A percentile compares a stretch with the other conserved stretches of the same genome.
phyloP scores from a whole-genome alignment of 164 flowering plant genomes.

The Platanus orientalis region DNA sequence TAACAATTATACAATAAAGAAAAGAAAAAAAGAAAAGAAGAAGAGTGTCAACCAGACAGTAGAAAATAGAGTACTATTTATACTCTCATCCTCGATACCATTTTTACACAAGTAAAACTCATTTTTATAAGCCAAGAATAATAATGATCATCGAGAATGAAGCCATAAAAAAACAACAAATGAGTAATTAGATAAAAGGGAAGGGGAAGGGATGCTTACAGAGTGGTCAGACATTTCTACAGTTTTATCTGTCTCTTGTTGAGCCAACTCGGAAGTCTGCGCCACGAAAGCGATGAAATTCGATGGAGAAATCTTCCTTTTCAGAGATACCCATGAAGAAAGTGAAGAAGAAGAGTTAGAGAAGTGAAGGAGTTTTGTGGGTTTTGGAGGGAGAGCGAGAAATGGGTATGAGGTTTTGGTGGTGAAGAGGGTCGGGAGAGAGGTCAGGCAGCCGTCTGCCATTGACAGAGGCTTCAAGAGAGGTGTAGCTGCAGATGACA shows the following conservation, averaged over 20 bases:
- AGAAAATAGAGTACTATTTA: too few relatives aligned
- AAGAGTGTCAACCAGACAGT: too few relatives aligned
- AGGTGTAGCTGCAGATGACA: constrained; percentile 15
- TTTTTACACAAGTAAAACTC: too few relatives aligned
- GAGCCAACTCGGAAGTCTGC: constrained; percentile 45
- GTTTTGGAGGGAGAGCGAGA: constrained; percentile 30
- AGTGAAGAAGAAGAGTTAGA: constrained; percentile 12
- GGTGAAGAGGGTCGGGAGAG: constrained; percentile 15
- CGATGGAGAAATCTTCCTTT: constrained; percentile 17
- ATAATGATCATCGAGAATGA: too few relatives aligned
- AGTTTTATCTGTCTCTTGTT: constrained; percentile 60
- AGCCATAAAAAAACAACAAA: too few relatives aligned
- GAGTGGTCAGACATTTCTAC: constrained; percentile 59
- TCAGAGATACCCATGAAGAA: constrained; percentile 22
- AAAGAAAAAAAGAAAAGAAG: too few relatives aligned
- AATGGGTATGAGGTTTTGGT: constrained; percentile 17
- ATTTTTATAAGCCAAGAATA: too few relatives aligned
- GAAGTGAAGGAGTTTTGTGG: constrained; percentile 14
- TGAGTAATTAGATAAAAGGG: too few relatives aligned
- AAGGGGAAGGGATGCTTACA: constrained; percentile 37
- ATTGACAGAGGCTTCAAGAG: constrained; percentile 21
- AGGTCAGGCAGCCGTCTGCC: constrained; percentile 11
- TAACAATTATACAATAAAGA: too few relatives aligned
- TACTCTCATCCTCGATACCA: too few relatives aligned
- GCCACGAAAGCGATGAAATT: constrained; percentile 30